Evolutionary conservation across 805 yeast genomes (phyloP), one percentile per base, ranked within the genome.

Genomic region (Saturnispora sekii): DNA sequence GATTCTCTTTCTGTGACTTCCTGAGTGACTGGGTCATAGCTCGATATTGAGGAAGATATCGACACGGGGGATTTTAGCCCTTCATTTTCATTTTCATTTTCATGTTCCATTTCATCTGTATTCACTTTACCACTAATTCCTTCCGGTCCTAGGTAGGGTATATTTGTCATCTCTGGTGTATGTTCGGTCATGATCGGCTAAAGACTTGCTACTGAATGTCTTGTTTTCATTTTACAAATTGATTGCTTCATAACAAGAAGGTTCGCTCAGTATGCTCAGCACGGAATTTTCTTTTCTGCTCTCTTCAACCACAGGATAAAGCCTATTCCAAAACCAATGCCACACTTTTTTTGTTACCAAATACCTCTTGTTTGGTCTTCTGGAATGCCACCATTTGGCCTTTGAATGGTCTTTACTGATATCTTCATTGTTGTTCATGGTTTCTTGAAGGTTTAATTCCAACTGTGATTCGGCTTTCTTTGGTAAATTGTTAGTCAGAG

Each of bases 11-110:
- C 21, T 2, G 51, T 45, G n/a, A 48, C 35, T 14, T 35, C 15
- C 18, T 47, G 48, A 12, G 47, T 37, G 2, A 42, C 32, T 2
- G 51, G 51, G 1, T 48, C 45, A 43, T 48, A 47, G 11, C 44
- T 38, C 11, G 35, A 38, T 18, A 49, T 38, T 1, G 51, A 45
- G 32, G 44, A 35, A 10, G 50, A 29, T 11, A 43, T 41, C 9
- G 50, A 47, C 10, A 39, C 16, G 33, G 45, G 47, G 8, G 50
- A 35, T 36, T 33, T 14, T 11, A 14, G 4, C 21, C 26, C 26
- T 21, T 21, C 26, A 21, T 5, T 12, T 11, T 26, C 26, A 21
- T 5, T 12, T 11, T 26, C 30, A 26, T 7, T 37, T 37, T 21
- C 6, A 21, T 21, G 26, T 21, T 21, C 26, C 12, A 4, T 7